These are phyloP conservation scores for Penicillium sp. DNA, from an alignment of 2,329 filamentous ascomycete species.

Conservation along the genomic window DNA sequence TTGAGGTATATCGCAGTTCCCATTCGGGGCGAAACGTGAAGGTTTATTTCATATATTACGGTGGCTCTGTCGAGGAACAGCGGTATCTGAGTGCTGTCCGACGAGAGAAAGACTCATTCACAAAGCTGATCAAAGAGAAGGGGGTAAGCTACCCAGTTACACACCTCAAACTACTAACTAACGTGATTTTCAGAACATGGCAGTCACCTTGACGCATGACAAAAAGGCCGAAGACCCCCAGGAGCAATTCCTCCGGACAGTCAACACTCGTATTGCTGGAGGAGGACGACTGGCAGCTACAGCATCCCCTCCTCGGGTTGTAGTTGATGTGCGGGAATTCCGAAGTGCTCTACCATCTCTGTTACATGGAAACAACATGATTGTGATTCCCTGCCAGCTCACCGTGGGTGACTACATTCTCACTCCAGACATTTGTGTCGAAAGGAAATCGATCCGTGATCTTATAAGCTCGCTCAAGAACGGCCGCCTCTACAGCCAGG, in stretches of 20 bases:
- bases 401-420: slow-evolving; percentile 97
- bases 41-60: slow-evolving; percentile 97
- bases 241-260: slow-evolving; percentile 86
- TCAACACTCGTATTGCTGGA: slow-evolving; percentile 95
- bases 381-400: slow-evolving; percentile 89
- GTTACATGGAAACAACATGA: slow-evolving; percentile 82
- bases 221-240: slow-evolving; percentile 75
- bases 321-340: slow-evolving; percentile 96
- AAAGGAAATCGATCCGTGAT: slow-evolving; percentile 90
- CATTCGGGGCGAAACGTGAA: slow-evolving; percentile 85
- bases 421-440: slow-evolving; percentile 85
- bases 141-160: slow-evolving; percentile 52
- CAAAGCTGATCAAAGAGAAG: slow-evolving; percentile 89
- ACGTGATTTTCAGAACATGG: slow-evolving; percentile 63
- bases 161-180: slow-evolving; percentile 10
- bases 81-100: slow-evolving; percentile 84
- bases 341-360: slow-evolving; percentile 88
- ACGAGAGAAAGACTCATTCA: slow-evolving; percentile 96
- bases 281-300: slow-evolving; percentile 83
- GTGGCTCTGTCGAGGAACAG: slow-evolving; percentile 92
- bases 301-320: slow-evolving; percentile 80
- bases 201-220: slow-evolving; percentile 77
- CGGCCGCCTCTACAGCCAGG: slow-evolving; percentile 86
- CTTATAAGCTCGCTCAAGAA: slow-evolving; percentile 89
- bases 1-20: slow-evolving; percentile 94